phyloP scores from a whole-genome alignment of 139 green algal genomes.

The Picochlorum sp. region DNA sequence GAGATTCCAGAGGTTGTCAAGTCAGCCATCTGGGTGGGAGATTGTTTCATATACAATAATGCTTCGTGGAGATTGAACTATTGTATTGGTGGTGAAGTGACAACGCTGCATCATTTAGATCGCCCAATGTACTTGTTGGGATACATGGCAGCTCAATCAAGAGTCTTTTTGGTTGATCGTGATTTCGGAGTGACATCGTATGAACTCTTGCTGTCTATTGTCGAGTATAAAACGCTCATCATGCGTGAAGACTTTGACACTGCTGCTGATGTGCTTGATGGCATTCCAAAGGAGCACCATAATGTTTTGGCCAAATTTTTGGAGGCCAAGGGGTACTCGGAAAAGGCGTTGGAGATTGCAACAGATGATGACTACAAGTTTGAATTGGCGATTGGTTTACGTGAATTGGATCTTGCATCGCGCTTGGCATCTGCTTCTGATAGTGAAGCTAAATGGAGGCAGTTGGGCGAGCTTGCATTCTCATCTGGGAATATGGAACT shows the following conservation, averaged over 20 bases:
- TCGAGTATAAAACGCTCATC: conserved; percentile 94
- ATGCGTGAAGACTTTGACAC: conserved; percentile 67
- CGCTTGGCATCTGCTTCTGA: conserved; percentile 67
- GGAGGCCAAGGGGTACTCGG: conserved; percentile 72
- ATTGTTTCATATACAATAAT: conserved; percentile 99
- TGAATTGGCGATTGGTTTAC: conserved; percentile 81
- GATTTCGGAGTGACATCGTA: conserved; percentile 73
- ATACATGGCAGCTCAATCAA: conserved; percentile 83
- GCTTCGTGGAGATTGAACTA: conserved; percentile 94
- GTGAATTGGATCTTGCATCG: conserved; percentile 69
- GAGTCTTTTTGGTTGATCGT: conserved; percentile 92
- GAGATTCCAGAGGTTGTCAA: conserved; percentile 72
- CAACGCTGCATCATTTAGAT: conserved; percentile 94
- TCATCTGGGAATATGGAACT: conserved; percentile 45
- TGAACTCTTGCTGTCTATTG: conserved; percentile 86
- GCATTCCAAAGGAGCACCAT: conserved; percentile 48
- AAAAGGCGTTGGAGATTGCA: conserved; percentile 82
- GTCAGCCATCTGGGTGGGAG: conserved; percentile 65
- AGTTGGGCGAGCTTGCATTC: conserved; percentile 86
- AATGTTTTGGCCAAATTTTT: conserved; percentile 89
- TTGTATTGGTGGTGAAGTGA: conserved; percentile 93
- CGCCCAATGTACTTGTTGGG: conserved; percentile 94
- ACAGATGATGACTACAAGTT: conserved; percentile 90
- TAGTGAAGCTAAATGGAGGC: conserved; percentile 83
- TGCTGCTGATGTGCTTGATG: conserved; percentile 53